Evolutionary conservation across 352 stramenopile genomes (phyloP).

Genomic region (Phytophthora idaei): DNA sequence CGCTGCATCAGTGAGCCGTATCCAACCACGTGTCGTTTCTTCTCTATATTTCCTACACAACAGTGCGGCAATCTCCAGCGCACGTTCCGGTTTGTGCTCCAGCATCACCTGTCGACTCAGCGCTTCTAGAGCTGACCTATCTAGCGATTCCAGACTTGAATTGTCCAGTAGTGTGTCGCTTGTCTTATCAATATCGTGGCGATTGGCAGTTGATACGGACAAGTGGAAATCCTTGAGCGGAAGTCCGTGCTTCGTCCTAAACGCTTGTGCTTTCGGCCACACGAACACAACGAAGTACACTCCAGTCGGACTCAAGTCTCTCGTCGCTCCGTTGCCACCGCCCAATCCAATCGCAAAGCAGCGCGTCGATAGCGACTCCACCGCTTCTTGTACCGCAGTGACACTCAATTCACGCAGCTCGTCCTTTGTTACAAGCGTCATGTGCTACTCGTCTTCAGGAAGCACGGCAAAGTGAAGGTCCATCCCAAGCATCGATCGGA

Average conservation of each 20-base stretch:
- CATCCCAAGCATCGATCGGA: constrained; percentile 25
- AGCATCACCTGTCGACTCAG: constrained; percentile 38
- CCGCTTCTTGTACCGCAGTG: constrained; percentile 38
- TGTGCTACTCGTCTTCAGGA: constrained; percentile 49
- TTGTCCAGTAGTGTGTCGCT: constrained; percentile 33
- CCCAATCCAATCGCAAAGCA: constrained; percentile 57
- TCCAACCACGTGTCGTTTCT: constrained; percentile 36
- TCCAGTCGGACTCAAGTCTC: constrained; percentile 10
- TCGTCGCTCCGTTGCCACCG: constrained; percentile 14
- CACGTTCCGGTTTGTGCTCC: constrained; percentile 27
- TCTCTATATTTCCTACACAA: constrained; percentile 22
- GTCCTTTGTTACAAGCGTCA: constrained; percentile 66
- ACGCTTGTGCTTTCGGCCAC: constrained; percentile 58
- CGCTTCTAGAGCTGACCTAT: constrained; percentile 38
- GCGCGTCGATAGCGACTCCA: constrained; percentile 27
- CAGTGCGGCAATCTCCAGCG: constrained; percentile 35
- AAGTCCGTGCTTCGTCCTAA: constrained; percentile 46
- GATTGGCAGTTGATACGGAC: constrained; percentile 48
- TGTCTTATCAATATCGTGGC: constrained; percentile 59
- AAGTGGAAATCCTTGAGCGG: constrained; percentile 62
- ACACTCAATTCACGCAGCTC: constrained; percentile 38
- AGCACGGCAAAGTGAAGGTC: constrained; percentile 15
- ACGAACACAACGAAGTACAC: constrained; percentile 68
- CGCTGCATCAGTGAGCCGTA: constrained; percentile 40
- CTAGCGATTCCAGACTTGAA: constrained; percentile 20